Base-by-base conservation (phyloP, 495 filamentous ascomycete genomes). In the Hypoxylon lenormandii region DNA sequence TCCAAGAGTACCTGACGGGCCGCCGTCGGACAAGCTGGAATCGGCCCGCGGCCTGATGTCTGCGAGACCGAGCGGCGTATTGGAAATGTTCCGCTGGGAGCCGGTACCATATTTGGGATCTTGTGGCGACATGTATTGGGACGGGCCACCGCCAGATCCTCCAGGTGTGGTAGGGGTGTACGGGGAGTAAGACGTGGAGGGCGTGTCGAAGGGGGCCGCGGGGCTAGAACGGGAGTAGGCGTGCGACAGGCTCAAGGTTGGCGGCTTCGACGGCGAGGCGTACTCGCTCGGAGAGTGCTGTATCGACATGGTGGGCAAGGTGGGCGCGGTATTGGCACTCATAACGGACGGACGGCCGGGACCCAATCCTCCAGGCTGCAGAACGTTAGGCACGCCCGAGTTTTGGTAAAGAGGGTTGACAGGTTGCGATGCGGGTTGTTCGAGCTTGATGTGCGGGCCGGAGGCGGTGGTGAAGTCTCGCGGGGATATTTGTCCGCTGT, bases 21-120 rank as follows among this genome's bases (percentile, higher is more conserved):
- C 84, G 66, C 85, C 84, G 66, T 95, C 92, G n/a, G 85, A 85
- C 48, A 93, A 81, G 63, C 86, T 85, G 45, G 89, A 91, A 65
- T 96, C 91, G 36, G 88, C 89, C 18, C 91, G 82, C 2, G 92
- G 90, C 45, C 94, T 85, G 74, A 97, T 96, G 76, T 97, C 93
- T 42, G 91, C 89, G n/a, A 97, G 84, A 5, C 92, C 94, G 18
- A 97, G 84, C 3, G 93, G 93, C 4, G 93, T 96, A 74, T 94
- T 92, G 38, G 89, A 89, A 40, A 91, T 83, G 22, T 88, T 88
- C 38, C 91, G 90, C 69, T 90, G 88, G 5, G 87, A 85, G 40
- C 86, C 90, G 19, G 88, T 84, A 56, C 74, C 81, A 77, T 90
- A 92, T 72, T 85, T 91, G 60, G 83, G 73, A 40, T 85, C 87